Evolutionary conservation across 2,329 filamentous ascomycete species (phyloP), one percentile per base, ranked within the genome.

Genomic region (Neoscytalidium dimidiatum): DNA sequence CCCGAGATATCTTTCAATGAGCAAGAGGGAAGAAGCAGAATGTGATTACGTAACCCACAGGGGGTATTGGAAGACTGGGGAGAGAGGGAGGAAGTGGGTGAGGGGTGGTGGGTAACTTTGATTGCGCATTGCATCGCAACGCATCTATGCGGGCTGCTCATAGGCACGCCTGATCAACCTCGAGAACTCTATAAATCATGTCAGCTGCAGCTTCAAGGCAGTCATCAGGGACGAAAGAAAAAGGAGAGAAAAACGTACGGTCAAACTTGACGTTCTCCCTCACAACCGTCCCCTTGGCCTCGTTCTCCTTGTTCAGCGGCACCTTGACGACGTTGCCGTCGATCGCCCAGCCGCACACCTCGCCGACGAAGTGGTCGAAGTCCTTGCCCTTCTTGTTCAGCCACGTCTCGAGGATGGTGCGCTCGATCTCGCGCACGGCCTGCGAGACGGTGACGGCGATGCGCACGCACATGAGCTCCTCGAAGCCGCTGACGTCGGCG

Each of bases 251-350:
- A 43, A 64, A 78, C 81, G 78, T 76, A 83, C 81, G 92, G 71
- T 95, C 92, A 66, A 96, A 90, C 80, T 91, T 92, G 75, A 99
- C 95, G 70, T 95, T 92, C 84, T 97, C 94, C 72, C 92, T 87
- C 74, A 96, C 94, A 78, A 96, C 90, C 46, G 92, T 89, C 79
- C 94, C 94, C 83, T 94, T 91, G 46, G 92, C 94, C 86, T 97
- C 93, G 78, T 97, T 97, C 81, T 99, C 95, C 75, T 95, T 92
- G 83, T 99, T 99, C 74, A 90, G 84, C 64, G 95, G 95, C 64
- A 99, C 87, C 78, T 87, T 87, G 68, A 97, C 89, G 67, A 74
- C 80, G 43, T 77, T 75, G 31, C 84, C 87, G 67, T 92, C 90
- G 46, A 97, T 85, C 72, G 86, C 87, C 93, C 94, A 99, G 69